phyloP scores from a whole-genome alignment of 2,329 filamentous ascomycete genomes.

The Xylaria sp. region DNA sequence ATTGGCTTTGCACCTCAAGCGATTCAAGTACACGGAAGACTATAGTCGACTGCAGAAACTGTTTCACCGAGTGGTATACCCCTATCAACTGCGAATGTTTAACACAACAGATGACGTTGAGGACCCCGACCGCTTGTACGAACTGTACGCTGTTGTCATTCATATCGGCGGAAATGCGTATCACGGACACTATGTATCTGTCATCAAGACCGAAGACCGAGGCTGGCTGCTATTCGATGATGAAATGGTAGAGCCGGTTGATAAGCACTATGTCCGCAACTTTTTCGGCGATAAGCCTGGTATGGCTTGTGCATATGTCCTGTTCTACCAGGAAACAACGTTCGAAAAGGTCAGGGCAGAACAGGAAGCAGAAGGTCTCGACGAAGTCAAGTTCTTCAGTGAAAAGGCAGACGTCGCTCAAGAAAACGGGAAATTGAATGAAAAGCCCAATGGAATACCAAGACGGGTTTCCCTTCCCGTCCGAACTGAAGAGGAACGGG shows the following conservation, averaged over 20 bases:
- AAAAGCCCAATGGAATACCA: slow-evolving; percentile 40
- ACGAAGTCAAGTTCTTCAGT: slow-evolving; percentile 53
- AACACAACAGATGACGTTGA: slow-evolving; percentile 95
- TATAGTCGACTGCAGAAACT: slow-evolving; percentile 90
- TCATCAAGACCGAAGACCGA: slow-evolving; percentile 93
- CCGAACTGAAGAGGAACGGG: slow-evolving; percentile 42
- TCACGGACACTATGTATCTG: slow-evolving; percentile 94
- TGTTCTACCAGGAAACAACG: slow-evolving; percentile 93
- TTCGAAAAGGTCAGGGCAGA: slow-evolving; percentile 65
- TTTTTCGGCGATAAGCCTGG: slow-evolving; percentile 94
- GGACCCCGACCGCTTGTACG: slow-evolving; percentile 89
- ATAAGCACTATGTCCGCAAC: slow-evolving; percentile 91
- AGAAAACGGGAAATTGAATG: slow-evolving; percentile 43
- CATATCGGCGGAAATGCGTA: slow-evolving; percentile 96
- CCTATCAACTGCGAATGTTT: slow-evolving; percentile 92
- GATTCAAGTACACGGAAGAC: slow-evolving; percentile 98
- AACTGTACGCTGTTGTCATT: slow-evolving; percentile 93
- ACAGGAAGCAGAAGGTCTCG: slow-evolving; percentile 72
- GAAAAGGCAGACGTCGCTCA: slow-evolving; percentile 52
- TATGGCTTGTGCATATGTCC: slow-evolving; percentile 88
- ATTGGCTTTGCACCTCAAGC: slow-evolving; percentile 85
- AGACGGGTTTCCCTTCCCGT: slow-evolving; percentile 47
- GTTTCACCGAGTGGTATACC: slow-evolving; percentile 94
- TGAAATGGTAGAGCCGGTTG: slow-evolving; percentile 96
- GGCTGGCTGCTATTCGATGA: slow-evolving; percentile 97